Percentiles rank a stretch among this genome's conserved stretches.
phyloP scores from a whole-genome alignment of 2,329 filamentous ascomycete genomes.

The Ambrosiella cleistominuta region DNA sequence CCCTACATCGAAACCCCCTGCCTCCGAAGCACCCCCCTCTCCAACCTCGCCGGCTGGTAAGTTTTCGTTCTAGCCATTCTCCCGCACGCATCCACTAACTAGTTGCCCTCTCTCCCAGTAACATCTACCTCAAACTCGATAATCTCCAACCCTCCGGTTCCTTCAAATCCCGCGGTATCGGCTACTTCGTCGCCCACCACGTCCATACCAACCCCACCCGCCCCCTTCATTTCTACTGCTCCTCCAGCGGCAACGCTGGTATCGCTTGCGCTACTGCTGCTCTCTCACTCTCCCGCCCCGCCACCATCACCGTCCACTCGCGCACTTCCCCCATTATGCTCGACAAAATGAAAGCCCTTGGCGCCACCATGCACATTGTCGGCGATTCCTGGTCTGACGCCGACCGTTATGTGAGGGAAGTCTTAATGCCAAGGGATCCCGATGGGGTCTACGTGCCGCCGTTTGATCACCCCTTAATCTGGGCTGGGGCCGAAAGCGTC shows the following conservation, averaged over 20 bases:
- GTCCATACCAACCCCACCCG: background rate
- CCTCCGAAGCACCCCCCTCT: constrained; percentile 47
- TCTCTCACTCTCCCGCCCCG: constrained; percentile 40
- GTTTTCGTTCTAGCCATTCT: constrained; percentile 15
- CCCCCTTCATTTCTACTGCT: constrained; percentile 55
- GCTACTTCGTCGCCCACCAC: constrained; percentile 38
- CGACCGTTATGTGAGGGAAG: constrained; percentile 44
- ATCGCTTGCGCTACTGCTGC: constrained; percentile 65
- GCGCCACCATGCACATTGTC: constrained; percentile 48
- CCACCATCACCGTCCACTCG: constrained; percentile 58
- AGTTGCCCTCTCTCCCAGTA: constrained; percentile 24
- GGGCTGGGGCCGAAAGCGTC: constrained; percentile 45
- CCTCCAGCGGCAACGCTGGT: constrained; percentile 69
- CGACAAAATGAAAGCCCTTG: constrained; percentile 49
- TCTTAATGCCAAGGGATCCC: constrained; percentile 35
- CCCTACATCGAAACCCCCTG: constrained; percentile 41
- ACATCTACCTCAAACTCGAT: constrained; percentile 69
- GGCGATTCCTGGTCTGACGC: constrained; percentile 55
- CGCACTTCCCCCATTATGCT: constrained; percentile 53
- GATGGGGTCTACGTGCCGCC: constrained; percentile 47
- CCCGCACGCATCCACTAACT: background rate
- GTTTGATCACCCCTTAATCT: constrained; percentile 51
- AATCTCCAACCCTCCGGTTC: constrained; percentile 66
- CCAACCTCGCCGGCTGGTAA: constrained; percentile 55
- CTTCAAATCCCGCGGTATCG: constrained; percentile 67